Percentiles rank a stretch among this genome's conserved stretches.
Conservation (phyloP, 2,329 filamentous ascomycete species). For the Microascus cirrosus region DNA sequence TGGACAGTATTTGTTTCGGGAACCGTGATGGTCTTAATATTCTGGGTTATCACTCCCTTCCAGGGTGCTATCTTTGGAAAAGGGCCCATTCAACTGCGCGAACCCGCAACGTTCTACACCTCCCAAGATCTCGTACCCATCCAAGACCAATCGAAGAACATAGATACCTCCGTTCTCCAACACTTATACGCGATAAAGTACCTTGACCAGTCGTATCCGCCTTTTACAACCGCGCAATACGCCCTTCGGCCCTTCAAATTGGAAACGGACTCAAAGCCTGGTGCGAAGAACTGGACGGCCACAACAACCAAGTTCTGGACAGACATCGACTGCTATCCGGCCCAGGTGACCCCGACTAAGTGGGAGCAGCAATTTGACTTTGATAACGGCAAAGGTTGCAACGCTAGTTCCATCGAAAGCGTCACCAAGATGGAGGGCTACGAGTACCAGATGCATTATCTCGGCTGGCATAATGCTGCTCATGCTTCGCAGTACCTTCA, state of each 20-base stretch:
- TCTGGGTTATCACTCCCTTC: slow-evolving; percentile 42
- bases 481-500: slow-evolving; percentile 19
- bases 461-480: slow-evolving; percentile 26
- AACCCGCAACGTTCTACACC: neutral
- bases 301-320: slow-evolving; percentile 21
- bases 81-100: slow-evolving; percentile 13
- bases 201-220: slow-evolving; percentile 29
- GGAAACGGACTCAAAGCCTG: neutral
- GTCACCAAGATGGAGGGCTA: neutral
- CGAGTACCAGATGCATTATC: slow-evolving; percentile 23
- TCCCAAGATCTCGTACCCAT: slow-evolving; percentile 11
- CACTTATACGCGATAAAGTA: slow-evolving; percentile 32
- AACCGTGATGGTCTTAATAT: slow-evolving; percentile 34
- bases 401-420: slow-evolving; percentile 10
- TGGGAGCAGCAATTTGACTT: slow-evolving; percentile 13
- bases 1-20: slow-evolving; percentile 40
- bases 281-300: slow-evolving; percentile 15
- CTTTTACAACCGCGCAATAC: slow-evolving; percentile 30
- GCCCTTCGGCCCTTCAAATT: slow-evolving; percentile 29
- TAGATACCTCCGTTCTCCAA: slow-evolving; percentile 27
- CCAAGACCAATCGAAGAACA: slow-evolving; percentile 7
- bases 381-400: slow-evolving; percentile 25
- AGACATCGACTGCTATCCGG: slow-evolving; percentile 24
- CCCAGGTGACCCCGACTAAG: slow-evolving; percentile 6
- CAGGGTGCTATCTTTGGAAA: slow-evolving; percentile 44